Evolutionary conservation across 2,329 filamentous ascomycete species (phyloP), one percentile per base, ranked within the genome.

Genomic region (Chrysoporthe austroafricana): DNA sequence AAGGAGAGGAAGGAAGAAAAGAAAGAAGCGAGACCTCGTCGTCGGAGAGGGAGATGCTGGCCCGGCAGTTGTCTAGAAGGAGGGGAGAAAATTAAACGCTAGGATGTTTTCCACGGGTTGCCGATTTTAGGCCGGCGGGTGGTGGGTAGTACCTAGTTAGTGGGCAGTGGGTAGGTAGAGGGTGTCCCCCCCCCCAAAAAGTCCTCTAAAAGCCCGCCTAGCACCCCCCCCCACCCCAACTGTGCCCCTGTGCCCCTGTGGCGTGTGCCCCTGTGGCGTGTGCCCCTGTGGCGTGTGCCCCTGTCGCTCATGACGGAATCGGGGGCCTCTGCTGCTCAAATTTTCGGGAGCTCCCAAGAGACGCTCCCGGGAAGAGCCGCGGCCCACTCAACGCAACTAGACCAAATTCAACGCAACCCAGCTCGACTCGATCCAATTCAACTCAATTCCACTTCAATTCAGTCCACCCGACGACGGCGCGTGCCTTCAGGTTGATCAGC

Each of bases 351-450:
- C 50, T 52, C 69, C 56, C 57, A 11, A 44, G 36, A 59, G 8
- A 42, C 18, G 42, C 39, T 34, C 14, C 64, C 69, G 71, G 71
- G 65, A 70, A 70, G 68, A 70, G 64, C 70, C 71, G 70, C 66
- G 57, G 64, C 61, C 50, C 26, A 44, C 36, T 43, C 59, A 50
- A 64, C 62, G 50, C 26, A 26, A 26, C 26, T 26, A 26, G 26
- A 59, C 60, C 54, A 62, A 46, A 48, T n/a, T 21, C 46, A 7
- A n/a, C 46, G 3, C 46, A 48, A 16, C 26, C 26, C 26, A 26
- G 26, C 26, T 26, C 26, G 26, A 26, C 26, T 26, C 26, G 26
- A 26, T 26, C 61, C 50, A 34, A 44, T 36, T 43, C 59, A 50
- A 64, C 62, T 46, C 21, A 26, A 26, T 2, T 26, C 26, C 2